These are phyloP conservation scores for Fusarium sp. DNA, from an alignment of 2,329 filamentous ascomycete genomes.

Conservation along the genomic window DNA sequence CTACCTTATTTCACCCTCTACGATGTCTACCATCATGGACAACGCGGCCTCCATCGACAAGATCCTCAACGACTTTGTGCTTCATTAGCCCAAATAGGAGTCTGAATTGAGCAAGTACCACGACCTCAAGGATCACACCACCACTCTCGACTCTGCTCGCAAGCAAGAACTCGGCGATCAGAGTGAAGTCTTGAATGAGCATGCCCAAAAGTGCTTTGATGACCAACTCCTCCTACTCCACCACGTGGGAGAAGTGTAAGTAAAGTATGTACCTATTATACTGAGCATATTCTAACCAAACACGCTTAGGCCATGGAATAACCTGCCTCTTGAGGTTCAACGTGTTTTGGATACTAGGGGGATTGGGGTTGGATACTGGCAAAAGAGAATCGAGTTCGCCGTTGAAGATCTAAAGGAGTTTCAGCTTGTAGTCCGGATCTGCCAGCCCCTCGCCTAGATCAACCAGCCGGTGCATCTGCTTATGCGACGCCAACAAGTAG, in stretches of 20 bases:
- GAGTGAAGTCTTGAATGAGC: not conserved
- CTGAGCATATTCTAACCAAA: no score
- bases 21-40: not conserved
- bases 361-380: no score
- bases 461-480: no score
- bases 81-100: not conserved
- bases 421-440: no score
- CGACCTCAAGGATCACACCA: not conserved
- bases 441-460: no score
- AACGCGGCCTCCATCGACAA: not conserved
- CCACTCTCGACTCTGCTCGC: not conserved
- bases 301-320: not conserved
- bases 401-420: no score
- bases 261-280: not conserved
- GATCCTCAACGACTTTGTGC: not conserved
- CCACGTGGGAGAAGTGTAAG: not conserved
- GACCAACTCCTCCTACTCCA: not conserved
- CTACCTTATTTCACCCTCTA: not conserved
- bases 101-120: not conserved
- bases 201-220: not conserved
- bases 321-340: not conserved
- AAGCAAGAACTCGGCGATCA: not conserved
- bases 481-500: no score
- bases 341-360: no score
- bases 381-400: no score